A percentile compares a stretch with the other conserved stretches of the same genome.
Evolutionary conservation across 23 red algal species (phyloP).

Genomic region (Cyanidioschyzon merolae): DNA sequence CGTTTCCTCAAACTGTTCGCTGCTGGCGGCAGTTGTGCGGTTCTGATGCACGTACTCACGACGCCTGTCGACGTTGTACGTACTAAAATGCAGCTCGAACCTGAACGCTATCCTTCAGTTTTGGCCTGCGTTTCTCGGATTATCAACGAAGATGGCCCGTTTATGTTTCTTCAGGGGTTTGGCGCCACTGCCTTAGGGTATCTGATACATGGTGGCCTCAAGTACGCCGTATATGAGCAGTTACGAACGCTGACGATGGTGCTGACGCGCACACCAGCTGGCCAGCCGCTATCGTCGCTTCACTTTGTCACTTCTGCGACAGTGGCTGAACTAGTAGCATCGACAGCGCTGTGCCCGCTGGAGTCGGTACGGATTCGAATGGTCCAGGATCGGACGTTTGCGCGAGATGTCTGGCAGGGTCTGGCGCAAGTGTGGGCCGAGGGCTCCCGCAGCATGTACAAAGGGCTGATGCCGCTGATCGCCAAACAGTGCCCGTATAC

Average conservation of each 20-base stretch:
- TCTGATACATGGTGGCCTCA: conserved; percentile 88
- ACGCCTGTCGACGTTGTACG: conserved; percentile 86
- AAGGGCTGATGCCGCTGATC: conserved; percentile 59
- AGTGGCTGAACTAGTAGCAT: conserved; percentile 70
- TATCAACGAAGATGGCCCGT: conserved; percentile 50
- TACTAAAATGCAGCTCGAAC: conserved; percentile 60
- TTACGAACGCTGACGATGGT: conserved; percentile 45
- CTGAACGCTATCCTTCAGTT: conserved; percentile 39
- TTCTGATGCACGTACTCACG: conserved; percentile 64
- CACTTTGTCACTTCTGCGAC: conserved; percentile 37
- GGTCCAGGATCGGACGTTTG: conserved; percentile 65
- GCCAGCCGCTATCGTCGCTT: conserved; percentile 31
- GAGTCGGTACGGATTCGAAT: conserved; percentile 87
- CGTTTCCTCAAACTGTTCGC: conserved; percentile 61
- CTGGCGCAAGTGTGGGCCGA: conserved; percentile 43
- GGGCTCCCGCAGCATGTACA: conserved; percentile 64
- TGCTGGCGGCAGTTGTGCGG: conserved; percentile 78
- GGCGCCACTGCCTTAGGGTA: conserved; percentile 81
- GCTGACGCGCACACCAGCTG: conserved; percentile 12
- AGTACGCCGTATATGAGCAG: conserved; percentile 81
- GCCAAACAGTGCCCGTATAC: conserved; percentile 89
- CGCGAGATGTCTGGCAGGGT: conserved; percentile 25
- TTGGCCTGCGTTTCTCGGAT: conserved; percentile 35
- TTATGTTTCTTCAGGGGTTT: conserved; percentile 74
- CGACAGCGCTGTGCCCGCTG: conserved; percentile 64